Base-by-base conservation (phyloP, 371 early-diverging fungal genomes). In the Nematocida minor region DNA sequence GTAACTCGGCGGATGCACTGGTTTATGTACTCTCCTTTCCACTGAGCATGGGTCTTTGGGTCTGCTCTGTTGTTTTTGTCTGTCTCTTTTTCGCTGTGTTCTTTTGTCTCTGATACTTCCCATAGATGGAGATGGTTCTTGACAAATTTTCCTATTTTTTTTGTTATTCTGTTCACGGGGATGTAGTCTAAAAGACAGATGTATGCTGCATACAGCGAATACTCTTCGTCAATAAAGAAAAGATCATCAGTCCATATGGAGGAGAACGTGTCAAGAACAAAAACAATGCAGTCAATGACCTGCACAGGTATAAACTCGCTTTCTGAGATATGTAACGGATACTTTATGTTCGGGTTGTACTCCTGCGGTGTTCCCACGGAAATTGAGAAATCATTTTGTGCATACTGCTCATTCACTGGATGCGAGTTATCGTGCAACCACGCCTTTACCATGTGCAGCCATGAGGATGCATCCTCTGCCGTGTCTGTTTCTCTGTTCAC, bases 181-280 rank as follows among this genome's bases (percentile, higher is more conserved):
- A 55, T 55, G 34, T 55, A 69, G 11, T 69, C 69, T 7, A 69
- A 16, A n/a, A 69, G 22, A 18, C 6, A 4, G 4, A 69, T 6
- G 40, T 49, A 69, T 16, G 60, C 62, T 29, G 18, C 20, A 38
- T 31, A 64, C 11, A 69, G 57, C n/a, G 69, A 69, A 41, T 55
- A 69, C 18, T 31, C 18, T 46, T 55, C 55, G 29, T 38, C 31
- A 14, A 20, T 4, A 25, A 32, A 67, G 31, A 16, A 11, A 32
- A 55, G 25, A 4, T 6, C 4, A 9, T n/a, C 53, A 53, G 9
- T 11, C 67, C 67, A 67, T 16, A 67, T 18, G 31, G 32, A 22
- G 7, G 55, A 67, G 27, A 67, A 67, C n/a, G 7, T 16, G 6
- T 55, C 49, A 14, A 53, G 9, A 29, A 55, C 55, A 20, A 4